A percentile compares a stretch with the other conserved stretches of the same genome.
These are phyloP conservation scores for Russula earlei DNA, from an alignment of 768 basidiomycete genomes.

Conservation along the genomic window DNA sequence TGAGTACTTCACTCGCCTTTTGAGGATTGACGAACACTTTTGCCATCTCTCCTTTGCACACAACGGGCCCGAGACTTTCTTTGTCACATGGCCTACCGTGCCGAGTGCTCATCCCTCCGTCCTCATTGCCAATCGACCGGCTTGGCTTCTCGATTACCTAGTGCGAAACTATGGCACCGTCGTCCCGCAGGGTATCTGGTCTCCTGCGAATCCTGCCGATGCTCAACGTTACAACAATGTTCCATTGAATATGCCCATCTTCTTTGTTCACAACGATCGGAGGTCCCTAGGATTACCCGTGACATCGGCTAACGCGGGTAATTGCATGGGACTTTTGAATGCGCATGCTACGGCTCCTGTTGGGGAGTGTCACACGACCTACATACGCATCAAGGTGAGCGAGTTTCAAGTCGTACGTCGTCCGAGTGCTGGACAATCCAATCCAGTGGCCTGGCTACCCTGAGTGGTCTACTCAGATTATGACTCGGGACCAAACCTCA, in stretches of 20 bases:
- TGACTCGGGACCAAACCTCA: constrained; percentile 4
- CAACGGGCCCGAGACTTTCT: background rate
- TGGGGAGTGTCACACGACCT: background rate
- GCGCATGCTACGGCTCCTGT: background rate
- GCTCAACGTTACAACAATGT: constrained; percentile 1
- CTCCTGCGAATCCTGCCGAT: background rate
- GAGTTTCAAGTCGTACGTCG: background rate
- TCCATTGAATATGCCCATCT: constrained; percentile 5
- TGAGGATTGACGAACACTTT: background rate
- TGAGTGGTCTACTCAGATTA: constrained; percentile 3
- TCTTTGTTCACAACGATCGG: constrained; percentile 5
- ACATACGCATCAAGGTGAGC: constrained; percentile 4
- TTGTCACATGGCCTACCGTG: background rate
- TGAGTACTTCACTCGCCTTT: background rate
- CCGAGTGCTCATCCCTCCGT: background rate
- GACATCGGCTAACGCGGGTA: background rate
- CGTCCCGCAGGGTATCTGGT: constrained; percentile 5
- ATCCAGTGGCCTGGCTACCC: constrained; percentile 11
- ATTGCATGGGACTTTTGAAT: background rate
- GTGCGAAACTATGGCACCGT: background rate
- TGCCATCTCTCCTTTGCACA: background rate
- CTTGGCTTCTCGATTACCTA: constrained; percentile 5
- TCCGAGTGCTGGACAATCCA: background rate
- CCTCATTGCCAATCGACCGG: background rate
- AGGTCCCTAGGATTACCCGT: background rate